phyloP scores from a whole-genome alignment of 306 rosid genomes.

The Ormosia emarginata region DNA sequence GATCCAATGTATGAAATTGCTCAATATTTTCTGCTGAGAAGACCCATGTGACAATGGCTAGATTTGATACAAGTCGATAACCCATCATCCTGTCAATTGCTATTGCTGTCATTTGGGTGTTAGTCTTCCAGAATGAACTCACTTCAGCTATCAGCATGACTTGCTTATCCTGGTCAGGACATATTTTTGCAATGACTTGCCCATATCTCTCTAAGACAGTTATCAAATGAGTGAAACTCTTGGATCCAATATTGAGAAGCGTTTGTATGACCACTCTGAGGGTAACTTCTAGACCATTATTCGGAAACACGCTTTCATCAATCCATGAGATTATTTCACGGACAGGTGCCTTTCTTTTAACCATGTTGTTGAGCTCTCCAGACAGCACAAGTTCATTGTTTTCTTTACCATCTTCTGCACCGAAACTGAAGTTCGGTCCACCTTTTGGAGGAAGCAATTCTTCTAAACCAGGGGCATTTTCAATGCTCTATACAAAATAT shows the following conservation, averaged over 20 bases:
- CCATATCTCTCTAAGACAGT: constrained; percentile 96
- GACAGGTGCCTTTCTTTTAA: constrained; percentile 75
- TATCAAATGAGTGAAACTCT: constrained; percentile 96
- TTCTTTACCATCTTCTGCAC: constrained; percentile 58
- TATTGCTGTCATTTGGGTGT: constrained; percentile 92
- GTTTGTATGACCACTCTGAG: constrained; percentile 82
- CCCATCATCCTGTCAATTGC: constrained; percentile 99
- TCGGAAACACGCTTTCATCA: constrained; percentile 71
- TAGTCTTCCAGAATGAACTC: constrained; percentile 82
- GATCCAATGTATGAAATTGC: constrained; percentile 86
- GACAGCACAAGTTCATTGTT: constrained; percentile 63
- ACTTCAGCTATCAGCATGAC: constrained; percentile 85
- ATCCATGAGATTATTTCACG: constrained; percentile 91
- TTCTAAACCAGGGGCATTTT: constrained; percentile 96
- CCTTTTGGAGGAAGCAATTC: constrained; percentile 94
- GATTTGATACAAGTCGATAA: constrained; percentile 85
- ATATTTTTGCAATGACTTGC: constrained; percentile 76
- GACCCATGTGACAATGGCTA: constrained; percentile 95
- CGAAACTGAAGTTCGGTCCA: constrained; percentile 64
- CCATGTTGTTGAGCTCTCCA: constrained; percentile 73
- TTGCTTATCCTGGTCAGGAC: constrained; percentile 86
- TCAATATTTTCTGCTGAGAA: constrained; percentile 78
- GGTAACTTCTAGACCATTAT: constrained; percentile 75
- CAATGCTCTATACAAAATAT: constrained; percentile 64
- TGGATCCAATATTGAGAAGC: constrained; percentile 89